Base-by-base conservation (phyloP, 2,329 filamentous ascomycete genomes). In the Aspergillus terreus region DNA sequence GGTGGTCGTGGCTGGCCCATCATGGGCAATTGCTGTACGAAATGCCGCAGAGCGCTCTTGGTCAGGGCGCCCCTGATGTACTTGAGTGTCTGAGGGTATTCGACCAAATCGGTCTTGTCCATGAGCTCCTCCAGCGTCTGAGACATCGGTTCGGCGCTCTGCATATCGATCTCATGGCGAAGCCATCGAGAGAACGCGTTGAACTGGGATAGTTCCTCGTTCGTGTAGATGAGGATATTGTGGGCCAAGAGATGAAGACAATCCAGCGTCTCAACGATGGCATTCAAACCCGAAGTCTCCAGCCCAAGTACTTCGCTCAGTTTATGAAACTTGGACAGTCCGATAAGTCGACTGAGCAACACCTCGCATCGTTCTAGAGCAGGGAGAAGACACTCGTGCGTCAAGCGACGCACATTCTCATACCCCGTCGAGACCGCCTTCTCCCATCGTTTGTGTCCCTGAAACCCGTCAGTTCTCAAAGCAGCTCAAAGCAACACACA, bases 381-480 rank as follows among this genome's bases (percentile, higher is more conserved):
- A 0, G 94, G 94, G 2, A 97, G 78, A 47, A 96, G 84, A 67
- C 95, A 92, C 65, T 96, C 87, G 64, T 96, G 92, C 0, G 91
- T 78, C 11, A 97, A 78, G 47, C 83, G 82, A 46, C 90, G 83
- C 9, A 97, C 79, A 49, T 84, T 86, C 53, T 89, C 85, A 17
- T 96, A 85, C 1, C 91, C 90, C 4, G 84, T 83, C 1, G 82
- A 80, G 2, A 95, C 87, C 5, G 88, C 86, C 64, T 92, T 95
- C 57, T 97, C 92, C 94, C 94, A 99, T 45, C 94, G 81, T 71
- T 96, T 96, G 62, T 95, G 89, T 0, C 91, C 91, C 87, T 94
- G 46, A 17, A 3, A 17, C 3, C 36, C 33, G 53, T 60, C 36
- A 64, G 49, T 32, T n/a, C 35, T 35, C 23, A 19, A 17, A 32